These are phyloP conservation scores for Phytophthora multivora DNA, from an alignment of 352 stramenopile genomes.

Conservation along the genomic window DNA sequence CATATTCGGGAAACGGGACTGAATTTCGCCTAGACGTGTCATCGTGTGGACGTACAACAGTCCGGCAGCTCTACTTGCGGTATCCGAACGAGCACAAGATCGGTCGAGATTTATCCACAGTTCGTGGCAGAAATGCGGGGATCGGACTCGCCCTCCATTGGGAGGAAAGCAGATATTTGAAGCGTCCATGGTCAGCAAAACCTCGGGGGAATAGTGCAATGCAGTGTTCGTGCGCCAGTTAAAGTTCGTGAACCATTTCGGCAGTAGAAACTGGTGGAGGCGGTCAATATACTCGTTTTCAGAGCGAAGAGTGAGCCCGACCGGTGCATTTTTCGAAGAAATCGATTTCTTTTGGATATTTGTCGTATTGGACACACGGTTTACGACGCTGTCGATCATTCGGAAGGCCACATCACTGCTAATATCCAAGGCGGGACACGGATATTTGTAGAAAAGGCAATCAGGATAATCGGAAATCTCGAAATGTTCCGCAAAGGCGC, in stretches of 20 bases:
- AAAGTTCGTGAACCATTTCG: slow-evolving; percentile 30
- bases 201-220: slow-evolving; percentile 30
- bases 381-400: slow-evolving; percentile 36
- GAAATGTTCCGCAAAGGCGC: slow-evolving; percentile 32
- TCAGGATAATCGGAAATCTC: slow-evolving; percentile 13
- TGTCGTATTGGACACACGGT: neutral
- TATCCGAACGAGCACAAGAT: slow-evolving; percentile 12
- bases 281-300: slow-evolving; percentile 41
- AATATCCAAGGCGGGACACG: slow-evolving; percentile 12
- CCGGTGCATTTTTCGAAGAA: neutral
- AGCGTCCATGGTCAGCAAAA: neutral
- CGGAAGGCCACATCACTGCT: slow-evolving; percentile 23
- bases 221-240: slow-evolving; percentile 40
- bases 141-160: neutral
- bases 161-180: slow-evolving; percentile 28
- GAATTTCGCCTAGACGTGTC: slow-evolving; percentile 1
- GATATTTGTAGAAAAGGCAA: slow-evolving; percentile 24
- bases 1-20: slow-evolving; percentile 14
- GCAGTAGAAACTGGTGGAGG: slow-evolving; percentile 43
- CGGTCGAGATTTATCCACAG: slow-evolving; percentile 29
- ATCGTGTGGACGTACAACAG: slow-evolving; percentile 27
- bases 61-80: neutral
- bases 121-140: slow-evolving; percentile 24
- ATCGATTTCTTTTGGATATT: neutral
- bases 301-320: slow-evolving; percentile 17